Evolutionary conservation across 1,284 basidiomycete genomes (phyloP).

Genomic region (Moesziomyces globuligerus): DNA sequence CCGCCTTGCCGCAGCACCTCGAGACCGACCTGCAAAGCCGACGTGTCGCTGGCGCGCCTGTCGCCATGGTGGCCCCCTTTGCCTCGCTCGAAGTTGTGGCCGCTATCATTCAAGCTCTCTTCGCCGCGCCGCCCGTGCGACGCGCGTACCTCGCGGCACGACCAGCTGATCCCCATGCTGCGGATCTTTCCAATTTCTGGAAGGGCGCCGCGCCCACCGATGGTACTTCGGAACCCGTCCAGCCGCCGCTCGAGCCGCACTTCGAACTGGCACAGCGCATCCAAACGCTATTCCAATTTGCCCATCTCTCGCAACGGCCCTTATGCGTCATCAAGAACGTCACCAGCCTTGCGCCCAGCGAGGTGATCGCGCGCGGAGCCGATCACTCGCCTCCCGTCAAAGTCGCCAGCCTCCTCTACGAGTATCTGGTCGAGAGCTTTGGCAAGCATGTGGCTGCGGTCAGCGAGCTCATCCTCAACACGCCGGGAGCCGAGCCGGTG

Average conservation of each 20-base stretch:
- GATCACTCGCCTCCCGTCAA: conserved; percentile 22
- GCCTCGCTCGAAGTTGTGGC: conserved; percentile 39
- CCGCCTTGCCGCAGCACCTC: conserved; percentile 35
- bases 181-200: conserved; percentile 44
- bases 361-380: conserved; percentile 23
- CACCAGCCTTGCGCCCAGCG: conserved; percentile 24
- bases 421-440: conserved; percentile 30
- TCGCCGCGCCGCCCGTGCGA: conserved; percentile 27
- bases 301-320: conserved; percentile 25
- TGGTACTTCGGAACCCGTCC: background rate
- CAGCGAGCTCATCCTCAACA: conserved; percentile 15
- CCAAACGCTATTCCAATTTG: conserved; percentile 46
- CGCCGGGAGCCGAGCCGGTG: conserved; percentile 2
- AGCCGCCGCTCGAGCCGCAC: conserved; percentile 11
- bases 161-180: conserved; percentile 20
- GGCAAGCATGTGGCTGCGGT: conserved; percentile 19
- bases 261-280: conserved; percentile 36
- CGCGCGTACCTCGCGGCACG: conserved; percentile 22
- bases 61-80: conserved; percentile 43
- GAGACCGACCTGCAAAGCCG: conserved; percentile 23
- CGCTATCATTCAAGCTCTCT: conserved; percentile 33
- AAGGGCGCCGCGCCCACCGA: conserved; percentile 33
- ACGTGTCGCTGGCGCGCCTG: conserved; percentile 21
- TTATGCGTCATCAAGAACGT: conserved; percentile 40
- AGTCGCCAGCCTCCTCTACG: conserved; percentile 31